Evolutionary conservation across 1,139 yeast genomes (phyloP).

Genomic region (Wickerhamomyces sp.): DNA sequence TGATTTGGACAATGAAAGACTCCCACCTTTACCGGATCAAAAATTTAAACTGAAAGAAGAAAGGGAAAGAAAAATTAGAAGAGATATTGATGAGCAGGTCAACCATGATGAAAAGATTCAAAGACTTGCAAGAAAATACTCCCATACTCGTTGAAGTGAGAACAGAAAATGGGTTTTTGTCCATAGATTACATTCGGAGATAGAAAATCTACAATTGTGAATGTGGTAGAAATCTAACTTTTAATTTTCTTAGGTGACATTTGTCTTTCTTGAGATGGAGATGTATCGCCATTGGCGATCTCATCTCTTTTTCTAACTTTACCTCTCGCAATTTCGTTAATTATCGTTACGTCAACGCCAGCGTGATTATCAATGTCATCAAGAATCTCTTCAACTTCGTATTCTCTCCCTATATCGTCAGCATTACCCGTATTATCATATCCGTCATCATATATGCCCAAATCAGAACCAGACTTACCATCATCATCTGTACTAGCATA

Average conservation of each 20-base stretch:
- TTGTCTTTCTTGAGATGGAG: neutral
- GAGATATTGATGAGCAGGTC: slow-evolving; percentile 19
- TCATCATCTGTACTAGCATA: slow-evolving; percentile 5
- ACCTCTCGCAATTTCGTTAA: slow-evolving; percentile 4
- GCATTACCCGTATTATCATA: slow-evolving; percentile 19
- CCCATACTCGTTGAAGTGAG: slow-evolving; percentile 10
- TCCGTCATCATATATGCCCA: slow-evolving; percentile 6
- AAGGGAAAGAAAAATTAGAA: slow-evolving; percentile 26
- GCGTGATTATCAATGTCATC: slow-evolving; percentile 8
- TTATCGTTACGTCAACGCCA: slow-evolving; percentile 9
- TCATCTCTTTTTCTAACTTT: slow-evolving; percentile 9
- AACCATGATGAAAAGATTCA: slow-evolving; percentile 15
- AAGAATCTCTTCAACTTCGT: neutral
- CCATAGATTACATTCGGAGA: too few relatives aligned
- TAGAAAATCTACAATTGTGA: too few relatives aligned
- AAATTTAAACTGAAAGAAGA: slow-evolving; percentile 41
- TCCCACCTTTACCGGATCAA: slow-evolving; percentile 80
- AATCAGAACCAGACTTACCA: slow-evolving; percentile 3
- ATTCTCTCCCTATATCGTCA: slow-evolving; percentile 17
- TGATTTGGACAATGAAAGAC: slow-evolving; percentile 77
- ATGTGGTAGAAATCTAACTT: slow-evolving; percentile 1
- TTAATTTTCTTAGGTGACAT: slow-evolving; percentile 5
- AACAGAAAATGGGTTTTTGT: too few relatives aligned
- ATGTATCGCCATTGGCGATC: neutral
- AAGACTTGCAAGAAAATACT: slow-evolving; percentile 20